Base-by-base conservation (phyloP, 2,329 filamentous ascomycete genomes). In the Scolecobasidium constrictum region DNA sequence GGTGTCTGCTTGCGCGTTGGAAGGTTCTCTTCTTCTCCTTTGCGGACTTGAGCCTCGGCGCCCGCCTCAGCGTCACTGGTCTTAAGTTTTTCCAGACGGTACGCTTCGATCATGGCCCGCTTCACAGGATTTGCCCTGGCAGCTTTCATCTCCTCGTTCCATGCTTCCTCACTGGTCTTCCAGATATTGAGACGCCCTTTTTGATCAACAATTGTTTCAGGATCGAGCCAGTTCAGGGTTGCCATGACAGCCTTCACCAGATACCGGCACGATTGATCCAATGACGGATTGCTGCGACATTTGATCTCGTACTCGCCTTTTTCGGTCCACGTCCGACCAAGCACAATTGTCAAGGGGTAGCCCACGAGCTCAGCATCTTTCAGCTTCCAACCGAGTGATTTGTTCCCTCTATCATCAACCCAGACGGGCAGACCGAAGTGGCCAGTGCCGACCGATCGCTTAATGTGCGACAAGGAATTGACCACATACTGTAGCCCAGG, bases 331-430 rank as follows among this genome's bases (percentile, higher is more conserved):
- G 67, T 67, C 48, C 75, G 81, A 0, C 90, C 90, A 22, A 96
- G 60, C 2, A 95, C 71, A 11, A 95, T 69, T 6, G 90, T 70
- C 11, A 96, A 69, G 0, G 90, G 90, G 58, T 93, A 94, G 3
- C 92, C 92, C 43, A 90, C 77, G 45, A 92, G 58, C 59, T 96
- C 88, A 1, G 90, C 92, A 63, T 98, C 92, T 28, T 77, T 78
- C 56, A 96, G 67, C 60, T 94, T 96, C 85, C 86, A 94, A 3
- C 77, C 75, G 47, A 95, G 69, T 2, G 73, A 67, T 50, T 77
- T 72, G 20, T 66, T 60, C n/a, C n/a, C n/a, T 16, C 64, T 50
- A 53, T 67, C 64, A 48, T 68, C 63, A 11, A 35, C 26, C 26
- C 26, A 31, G n/a, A n/a, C 26, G 9, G 26, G 9, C 9, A 31